Base-by-base conservation (phyloP, 352 stramenopile genomes). In the Peronospora destructor region DNA sequence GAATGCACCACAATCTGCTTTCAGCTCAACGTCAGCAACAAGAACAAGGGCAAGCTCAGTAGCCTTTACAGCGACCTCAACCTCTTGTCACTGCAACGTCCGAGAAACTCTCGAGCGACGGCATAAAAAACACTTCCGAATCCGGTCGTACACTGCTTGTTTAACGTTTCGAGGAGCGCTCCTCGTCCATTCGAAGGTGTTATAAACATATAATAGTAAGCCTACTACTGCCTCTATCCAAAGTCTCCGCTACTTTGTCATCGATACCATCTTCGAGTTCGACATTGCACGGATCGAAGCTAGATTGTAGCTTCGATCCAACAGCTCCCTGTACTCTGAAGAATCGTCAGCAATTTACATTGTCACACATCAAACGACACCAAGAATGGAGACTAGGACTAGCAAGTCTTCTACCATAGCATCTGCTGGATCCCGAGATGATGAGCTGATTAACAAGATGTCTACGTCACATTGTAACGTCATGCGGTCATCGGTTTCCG, bases 1-100 rank as follows among this genome's bases (percentile, higher is more conserved):
- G 79, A 17, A 71, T 81, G 50, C 80, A 91, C 66, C 73, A 88
- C 54, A 82, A 79, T 44, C 41, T 75, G 32, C 54, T 79, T 11
- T 70, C 64, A 42, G 53, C 61, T 11, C 69, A 80, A 52, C 60
- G 67, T 6, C 61, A 75, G 44, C 64, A 68, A n/a, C 62, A 74
- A 39, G 57, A 71, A 38, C 56, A 64, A 38, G 4, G 60, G n/a
- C 60, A 70, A 17, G 35, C 34, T 16, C 54, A 66, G 33, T 38
- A 58, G 5, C 17, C 54, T 16, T 49, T 50, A 28, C 49, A 49
- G 33, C 36, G 34, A 5, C 8, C 26, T 6, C 43, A 41, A 19
- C 55, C 58, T 14, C 28, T 52, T 1, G 25, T 53, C 33, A 1
- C 34, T 12, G 17, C 35, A 14, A 29, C 50, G 38, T n/a, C 45